phyloP scores from a whole-genome alignment of 2,329 filamentous ascomycete species.

The Pseudogymnoascus sp. region DNA sequence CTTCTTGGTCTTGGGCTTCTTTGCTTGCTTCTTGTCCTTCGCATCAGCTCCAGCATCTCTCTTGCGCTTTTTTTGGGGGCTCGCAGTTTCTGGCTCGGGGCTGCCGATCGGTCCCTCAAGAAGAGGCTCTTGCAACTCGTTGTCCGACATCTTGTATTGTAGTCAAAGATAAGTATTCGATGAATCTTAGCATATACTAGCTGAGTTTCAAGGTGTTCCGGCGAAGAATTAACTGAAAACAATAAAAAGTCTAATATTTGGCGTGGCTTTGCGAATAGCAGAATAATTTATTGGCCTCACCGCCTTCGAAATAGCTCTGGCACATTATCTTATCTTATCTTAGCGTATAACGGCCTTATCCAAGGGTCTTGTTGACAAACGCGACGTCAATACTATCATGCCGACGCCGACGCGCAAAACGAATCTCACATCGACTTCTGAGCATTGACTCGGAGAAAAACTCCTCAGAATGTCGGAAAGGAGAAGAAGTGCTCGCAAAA shows the following conservation, averaged over 20 bases:
- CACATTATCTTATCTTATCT: constrained; percentile 10
- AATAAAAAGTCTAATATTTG: background rate
- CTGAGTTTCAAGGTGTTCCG: background rate
- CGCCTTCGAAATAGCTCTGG: constrained; percentile 4
- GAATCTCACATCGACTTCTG: background rate
- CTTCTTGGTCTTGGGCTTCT: constrained; percentile 51
- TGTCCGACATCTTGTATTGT: constrained; percentile 20
- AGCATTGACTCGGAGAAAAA: background rate
- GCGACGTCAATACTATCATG: background rate
- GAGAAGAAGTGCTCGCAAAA: background rate
- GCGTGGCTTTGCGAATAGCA: background rate
- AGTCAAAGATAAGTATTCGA: background rate
- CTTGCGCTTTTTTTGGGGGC: constrained; percentile 26
- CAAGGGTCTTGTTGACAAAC: constrained; percentile 10
- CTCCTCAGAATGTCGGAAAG: background rate
- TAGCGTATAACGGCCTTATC: background rate
- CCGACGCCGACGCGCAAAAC: constrained; percentile 8
- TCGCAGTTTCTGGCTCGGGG: constrained; percentile 14
- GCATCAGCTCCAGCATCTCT: constrained; percentile 18
- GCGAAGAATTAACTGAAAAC: background rate
- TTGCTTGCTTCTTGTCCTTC: constrained; percentile 24
- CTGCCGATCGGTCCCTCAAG: constrained; percentile 20
- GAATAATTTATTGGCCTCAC: constrained; percentile 8
- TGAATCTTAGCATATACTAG: background rate
- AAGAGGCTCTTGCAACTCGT: constrained; percentile 25